A percentile compares a stretch with the other conserved stretches of the same genome.
phyloP scores from a whole-genome alignment of 257 asterid species.

The Coffea eugenioides region DNA sequence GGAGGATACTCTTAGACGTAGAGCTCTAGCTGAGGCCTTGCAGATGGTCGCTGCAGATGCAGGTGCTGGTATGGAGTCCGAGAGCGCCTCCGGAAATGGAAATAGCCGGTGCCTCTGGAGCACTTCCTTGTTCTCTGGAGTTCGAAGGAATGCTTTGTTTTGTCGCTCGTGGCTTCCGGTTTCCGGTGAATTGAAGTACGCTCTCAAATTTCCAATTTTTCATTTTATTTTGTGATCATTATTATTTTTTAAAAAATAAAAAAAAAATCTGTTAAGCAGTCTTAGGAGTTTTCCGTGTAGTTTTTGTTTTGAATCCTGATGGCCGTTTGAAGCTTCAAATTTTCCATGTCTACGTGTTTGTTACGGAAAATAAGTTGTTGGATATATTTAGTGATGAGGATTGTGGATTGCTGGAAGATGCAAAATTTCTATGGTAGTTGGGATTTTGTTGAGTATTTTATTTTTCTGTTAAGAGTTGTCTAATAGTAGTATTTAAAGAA shows the following conservation, averaged over 20 bases:
- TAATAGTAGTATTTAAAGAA: background rate
- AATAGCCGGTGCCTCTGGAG: constrained; percentile 50
- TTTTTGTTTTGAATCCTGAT: background rate
- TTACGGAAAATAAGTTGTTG: background rate
- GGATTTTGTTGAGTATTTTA: constrained; percentile 4
- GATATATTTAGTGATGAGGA: background rate
- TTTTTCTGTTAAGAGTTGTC: background rate
- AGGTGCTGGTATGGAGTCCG: constrained; percentile 1
- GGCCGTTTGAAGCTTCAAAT: background rate
- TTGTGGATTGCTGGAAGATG: background rate
- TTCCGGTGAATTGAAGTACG: constrained; percentile 66
- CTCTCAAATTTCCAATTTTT: background rate
- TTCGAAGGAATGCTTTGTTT: constrained; percentile 73
- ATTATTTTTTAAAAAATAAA: too few relatives aligned
- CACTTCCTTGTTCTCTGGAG: constrained; percentile 79
- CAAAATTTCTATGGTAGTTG: constrained; percentile 6
- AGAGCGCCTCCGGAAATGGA: constrained; percentile 16
- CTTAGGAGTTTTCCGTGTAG: background rate
- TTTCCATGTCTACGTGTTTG: background rate
- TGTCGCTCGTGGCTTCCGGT: constrained; percentile 93
- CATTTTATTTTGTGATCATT: background rate
- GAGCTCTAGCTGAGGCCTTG: constrained; percentile 89
- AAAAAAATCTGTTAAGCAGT: background rate
- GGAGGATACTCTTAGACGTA: constrained; percentile 89
- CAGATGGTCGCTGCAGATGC: constrained; percentile 48